A percentile compares a stretch with the other conserved stretches of the same genome.
These are phyloP conservation scores for Eragrostis curvula DNA, from an alignment of 176 grass and related monocot species.

Conservation along the genomic window DNA sequence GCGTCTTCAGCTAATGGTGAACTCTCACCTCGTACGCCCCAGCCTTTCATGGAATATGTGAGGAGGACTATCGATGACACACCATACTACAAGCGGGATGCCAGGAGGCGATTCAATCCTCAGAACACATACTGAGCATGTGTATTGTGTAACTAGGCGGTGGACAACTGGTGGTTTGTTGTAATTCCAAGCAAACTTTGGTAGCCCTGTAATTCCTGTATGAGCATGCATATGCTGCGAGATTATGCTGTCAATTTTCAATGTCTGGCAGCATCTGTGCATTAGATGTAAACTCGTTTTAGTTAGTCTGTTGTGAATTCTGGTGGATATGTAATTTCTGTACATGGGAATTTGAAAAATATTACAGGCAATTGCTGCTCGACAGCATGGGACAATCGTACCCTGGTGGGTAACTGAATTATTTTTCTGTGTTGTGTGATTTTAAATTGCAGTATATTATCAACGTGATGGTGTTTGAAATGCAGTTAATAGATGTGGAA, in stretches of 20 bases:
- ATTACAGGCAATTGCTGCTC: too few relatives aligned
- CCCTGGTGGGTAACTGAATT: too few relatives aligned
- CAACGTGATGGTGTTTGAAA: too few relatives aligned
- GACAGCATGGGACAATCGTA: too few relatives aligned
- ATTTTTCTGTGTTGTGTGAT: too few relatives aligned
- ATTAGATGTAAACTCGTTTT: neutral
- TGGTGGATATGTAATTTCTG: too few relatives aligned
- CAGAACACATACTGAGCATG: constrained; percentile 69
- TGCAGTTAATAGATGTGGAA: too few relatives aligned
- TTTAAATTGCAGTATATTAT: too few relatives aligned
- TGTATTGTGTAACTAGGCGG: neutral
- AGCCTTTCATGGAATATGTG: constrained; percentile 86
- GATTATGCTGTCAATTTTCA: constrained; percentile 37
- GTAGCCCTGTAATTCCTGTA: neutral
- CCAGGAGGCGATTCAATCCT: constrained; percentile 69
- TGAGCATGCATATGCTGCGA: neutral
- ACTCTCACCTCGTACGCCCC: constrained; percentile 62
- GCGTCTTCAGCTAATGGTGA: constrained; percentile 27
- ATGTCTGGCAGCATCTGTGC: constrained; percentile 17
- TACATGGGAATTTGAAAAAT: too few relatives aligned
- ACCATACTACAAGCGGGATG: constrained; percentile 77
- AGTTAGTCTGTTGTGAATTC: neutral
- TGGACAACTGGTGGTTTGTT: neutral
- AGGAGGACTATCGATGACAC: constrained; percentile 89
- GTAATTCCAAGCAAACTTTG: neutral